Evolutionary conservation across 768 basidiomycete species (phyloP).

Genomic region (Tubosaeta brunneosetosa): DNA sequence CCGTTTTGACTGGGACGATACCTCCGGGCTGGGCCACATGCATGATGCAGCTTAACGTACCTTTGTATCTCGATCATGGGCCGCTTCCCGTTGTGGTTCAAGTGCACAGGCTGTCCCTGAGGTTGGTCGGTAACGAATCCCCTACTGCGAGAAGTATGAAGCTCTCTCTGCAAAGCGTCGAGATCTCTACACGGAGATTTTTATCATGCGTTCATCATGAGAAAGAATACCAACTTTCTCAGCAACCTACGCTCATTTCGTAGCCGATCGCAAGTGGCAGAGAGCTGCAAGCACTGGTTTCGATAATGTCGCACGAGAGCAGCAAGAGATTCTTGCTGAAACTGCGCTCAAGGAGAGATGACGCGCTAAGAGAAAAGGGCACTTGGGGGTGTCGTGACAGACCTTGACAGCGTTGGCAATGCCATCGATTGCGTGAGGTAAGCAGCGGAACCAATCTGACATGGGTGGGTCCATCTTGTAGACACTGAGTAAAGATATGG

Average conservation of each 20-base stretch:
- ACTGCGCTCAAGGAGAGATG: constrained; percentile 39
- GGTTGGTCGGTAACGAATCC: constrained; percentile 26
- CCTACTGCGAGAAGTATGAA: constrained; percentile 40
- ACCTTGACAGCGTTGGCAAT: constrained; percentile 69
- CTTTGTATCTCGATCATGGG: constrained; percentile 42
- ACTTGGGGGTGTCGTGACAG: neutral
- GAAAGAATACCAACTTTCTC: constrained; percentile 43
- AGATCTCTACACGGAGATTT: constrained; percentile 37
- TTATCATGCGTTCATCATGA: constrained; percentile 5
- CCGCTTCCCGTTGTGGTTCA: constrained; percentile 65
- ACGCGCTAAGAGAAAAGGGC: neutral
- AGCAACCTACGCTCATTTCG: constrained; percentile 41
- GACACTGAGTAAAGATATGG: constrained; percentile 1
- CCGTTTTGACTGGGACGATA: constrained; percentile 14
- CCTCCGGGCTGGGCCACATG: neutral
- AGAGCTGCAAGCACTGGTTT: constrained; percentile 46
- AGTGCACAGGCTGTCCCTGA: constrained; percentile 33
- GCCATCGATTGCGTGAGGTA: constrained; percentile 57
- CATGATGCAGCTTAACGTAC: constrained; percentile 29
- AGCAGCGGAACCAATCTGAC: constrained; percentile 73
- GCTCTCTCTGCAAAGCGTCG: constrained; percentile 47
- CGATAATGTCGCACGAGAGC: constrained; percentile 63
- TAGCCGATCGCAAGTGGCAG: constrained; percentile 29
- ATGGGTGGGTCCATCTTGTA: constrained; percentile 75
- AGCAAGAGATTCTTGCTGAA: constrained; percentile 74